These are phyloP conservation scores for Amorphotheca resinae DNA, from an alignment of 495 filamentous ascomycete genomes.

Conservation along the genomic window DNA sequence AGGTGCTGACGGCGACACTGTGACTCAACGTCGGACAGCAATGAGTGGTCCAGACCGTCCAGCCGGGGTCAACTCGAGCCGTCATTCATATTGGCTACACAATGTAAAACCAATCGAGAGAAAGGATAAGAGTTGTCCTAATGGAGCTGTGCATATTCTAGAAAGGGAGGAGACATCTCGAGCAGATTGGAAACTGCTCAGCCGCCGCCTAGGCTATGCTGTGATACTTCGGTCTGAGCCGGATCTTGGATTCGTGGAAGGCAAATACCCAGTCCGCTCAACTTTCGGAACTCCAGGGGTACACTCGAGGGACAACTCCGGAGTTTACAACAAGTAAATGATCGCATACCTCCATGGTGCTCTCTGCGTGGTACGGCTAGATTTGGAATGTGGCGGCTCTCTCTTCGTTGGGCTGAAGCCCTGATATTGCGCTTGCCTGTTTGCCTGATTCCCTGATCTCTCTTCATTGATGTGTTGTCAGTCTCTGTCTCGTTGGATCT, in stretches of 20 bases:
- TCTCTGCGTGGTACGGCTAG: background rate
- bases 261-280: no score
- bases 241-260: background rate
- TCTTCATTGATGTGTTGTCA: background rate
- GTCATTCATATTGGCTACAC: conserved; percentile 9
- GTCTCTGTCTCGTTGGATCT: background rate
- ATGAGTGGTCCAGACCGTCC: conserved; percentile 2
- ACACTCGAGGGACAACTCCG: background rate
- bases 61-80: conserved; percentile 4
- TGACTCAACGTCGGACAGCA: conserved; percentile 16
- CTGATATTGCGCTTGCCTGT: background rate
- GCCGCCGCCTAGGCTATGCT: background rate
- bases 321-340: background rate
- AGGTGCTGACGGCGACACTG: conserved; percentile 3
- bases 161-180: background rate
- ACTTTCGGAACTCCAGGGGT: background rate
- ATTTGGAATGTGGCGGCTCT: background rate
- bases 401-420: background rate
- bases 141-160: background rate
- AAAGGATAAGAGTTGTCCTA: no score
- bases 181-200: background rate
- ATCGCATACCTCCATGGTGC: conserved; percentile 3
- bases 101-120: conserved; percentile 2
- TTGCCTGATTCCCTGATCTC: background rate
- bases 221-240: background rate